phyloP scores from a whole-genome alignment of 2,329 filamentous ascomycete species.

The Stachybotrys elegans region DNA sequence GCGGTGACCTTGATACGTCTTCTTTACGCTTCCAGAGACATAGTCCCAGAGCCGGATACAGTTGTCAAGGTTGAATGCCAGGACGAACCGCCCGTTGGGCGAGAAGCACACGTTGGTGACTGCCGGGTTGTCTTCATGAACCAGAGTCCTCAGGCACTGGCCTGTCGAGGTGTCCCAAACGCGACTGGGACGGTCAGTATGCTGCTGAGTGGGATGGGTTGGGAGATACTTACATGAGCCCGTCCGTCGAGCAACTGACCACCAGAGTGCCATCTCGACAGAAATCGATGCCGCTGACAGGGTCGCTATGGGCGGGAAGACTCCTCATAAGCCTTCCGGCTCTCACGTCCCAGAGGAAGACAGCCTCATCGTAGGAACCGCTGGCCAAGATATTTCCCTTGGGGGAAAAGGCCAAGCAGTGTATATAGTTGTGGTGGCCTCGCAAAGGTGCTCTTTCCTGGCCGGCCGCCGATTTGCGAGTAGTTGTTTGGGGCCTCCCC shows the following conservation, averaged over 20 bases:
- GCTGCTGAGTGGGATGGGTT: not conserved
- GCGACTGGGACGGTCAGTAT: slow-evolving; percentile 45
- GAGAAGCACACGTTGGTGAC: slow-evolving; percentile 88
- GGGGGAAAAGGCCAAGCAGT: slow-evolving; percentile 90
- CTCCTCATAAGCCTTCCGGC: slow-evolving; percentile 84
- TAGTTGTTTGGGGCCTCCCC: slow-evolving; percentile 47
- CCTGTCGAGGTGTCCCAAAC: slow-evolving; percentile 96
- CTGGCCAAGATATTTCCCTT: slow-evolving; percentile 96
- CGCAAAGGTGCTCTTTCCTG: slow-evolving; percentile 55
- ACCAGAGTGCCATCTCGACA: slow-evolving; percentile 88
- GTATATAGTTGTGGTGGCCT: slow-evolving; percentile 95
- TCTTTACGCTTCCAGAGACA: slow-evolving; percentile 82
- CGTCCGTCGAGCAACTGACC: slow-evolving; percentile 86
- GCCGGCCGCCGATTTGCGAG: slow-evolving; percentile 27
- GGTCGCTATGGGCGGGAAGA: slow-evolving; percentile 90
- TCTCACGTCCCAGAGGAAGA: slow-evolving; percentile 94
- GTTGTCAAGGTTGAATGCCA: slow-evolving; percentile 87
- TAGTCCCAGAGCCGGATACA: slow-evolving; percentile 95
- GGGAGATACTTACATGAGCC: slow-evolving; percentile 61
- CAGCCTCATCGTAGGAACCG: slow-evolving; percentile 94
- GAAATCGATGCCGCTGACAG: slow-evolving; percentile 90
- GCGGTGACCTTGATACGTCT: slow-evolving; percentile 91
- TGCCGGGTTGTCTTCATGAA: slow-evolving; percentile 92
- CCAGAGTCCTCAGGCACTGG: slow-evolving; percentile 88
- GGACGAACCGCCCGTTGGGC: slow-evolving; percentile 87